phyloP scores from a whole-genome alignment of 179 eudicot genomes.

The Camellia oleifera region DNA sequence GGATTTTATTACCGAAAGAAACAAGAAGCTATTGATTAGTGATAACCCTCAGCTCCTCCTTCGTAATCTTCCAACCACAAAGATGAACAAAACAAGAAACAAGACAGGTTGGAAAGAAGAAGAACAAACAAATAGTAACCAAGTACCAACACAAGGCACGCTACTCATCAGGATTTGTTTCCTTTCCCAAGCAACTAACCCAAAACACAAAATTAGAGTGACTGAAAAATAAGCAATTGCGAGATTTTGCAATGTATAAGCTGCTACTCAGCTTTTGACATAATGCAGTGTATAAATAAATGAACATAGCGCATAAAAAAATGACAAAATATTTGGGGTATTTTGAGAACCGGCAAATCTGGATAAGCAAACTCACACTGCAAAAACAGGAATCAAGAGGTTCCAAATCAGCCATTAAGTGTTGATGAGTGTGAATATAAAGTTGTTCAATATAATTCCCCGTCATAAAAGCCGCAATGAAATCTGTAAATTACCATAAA shows the following conservation, averaged over 20 bases:
- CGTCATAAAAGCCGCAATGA: neutral
- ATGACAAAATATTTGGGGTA: neutral
- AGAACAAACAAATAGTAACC: too few species aligned
- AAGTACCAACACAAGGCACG: neutral
- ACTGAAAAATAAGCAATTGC: slow-evolving; percentile 1
- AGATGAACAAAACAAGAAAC: neutral
- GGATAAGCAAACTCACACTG: neutral
- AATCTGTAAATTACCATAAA: neutral
- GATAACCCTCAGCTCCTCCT: neutral
- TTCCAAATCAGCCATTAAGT: neutral
- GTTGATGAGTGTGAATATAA: too few species aligned
- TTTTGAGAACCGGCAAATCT: neutral
- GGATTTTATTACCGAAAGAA: too few species aligned
- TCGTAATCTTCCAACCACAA: neutral
- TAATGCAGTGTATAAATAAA: neutral
- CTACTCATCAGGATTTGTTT: neutral
- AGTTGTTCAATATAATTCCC: neutral
- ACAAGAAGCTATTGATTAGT: neutral
- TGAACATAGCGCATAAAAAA: neutral
- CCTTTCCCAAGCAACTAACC: neutral
- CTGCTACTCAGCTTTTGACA: neutral
- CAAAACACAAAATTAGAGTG: neutral
- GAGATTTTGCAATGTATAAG: neutral
- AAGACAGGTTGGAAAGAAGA: neutral
- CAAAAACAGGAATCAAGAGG: slow-evolving; percentile 2